Percentiles rank a stretch among this genome's conserved stretches.
Evolutionary conservation across 1,139 yeast species (phyloP).

Genomic region (Lodderomyces orthopsilosis): DNA sequence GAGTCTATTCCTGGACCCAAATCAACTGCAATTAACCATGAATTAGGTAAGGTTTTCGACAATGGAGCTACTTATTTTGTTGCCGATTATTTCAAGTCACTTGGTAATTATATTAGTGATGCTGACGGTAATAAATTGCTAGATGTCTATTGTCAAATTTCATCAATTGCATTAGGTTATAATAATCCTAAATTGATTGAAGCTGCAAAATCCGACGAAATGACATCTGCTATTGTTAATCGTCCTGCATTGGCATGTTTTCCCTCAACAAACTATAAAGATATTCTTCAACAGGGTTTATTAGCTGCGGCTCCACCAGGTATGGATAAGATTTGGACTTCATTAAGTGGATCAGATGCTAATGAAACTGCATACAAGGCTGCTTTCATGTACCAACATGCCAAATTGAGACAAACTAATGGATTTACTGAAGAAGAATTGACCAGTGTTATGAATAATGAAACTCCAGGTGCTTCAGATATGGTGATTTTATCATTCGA

Average conservation of each 20-base stretch:
- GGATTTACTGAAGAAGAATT: constrained; percentile 58
- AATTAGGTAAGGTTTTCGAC: constrained; percentile 58
- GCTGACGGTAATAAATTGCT: constrained; percentile 65
- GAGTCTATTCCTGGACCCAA: constrained; percentile 61
- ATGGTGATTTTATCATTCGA: constrained; percentile 67
- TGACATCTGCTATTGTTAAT: constrained; percentile 65
- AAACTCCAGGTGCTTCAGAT: constrained; percentile 67
- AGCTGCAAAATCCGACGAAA: constrained; percentile 61
- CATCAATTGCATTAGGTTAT: constrained; percentile 73
- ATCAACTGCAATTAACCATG: constrained; percentile 43
- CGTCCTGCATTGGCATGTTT: constrained; percentile 77
- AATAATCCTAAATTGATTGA: constrained; percentile 67
- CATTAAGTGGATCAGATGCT: constrained; percentile 72
- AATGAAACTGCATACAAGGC: constrained; percentile 78
- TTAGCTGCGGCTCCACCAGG: constrained; percentile 72
- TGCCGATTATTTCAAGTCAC: constrained; percentile 60
- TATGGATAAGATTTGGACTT: constrained; percentile 63
- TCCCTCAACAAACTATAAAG: constrained; percentile 55
- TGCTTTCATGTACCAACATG: constrained; percentile 71
- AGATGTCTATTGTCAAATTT: constrained; percentile 70
- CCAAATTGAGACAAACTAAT: constrained; percentile 52
- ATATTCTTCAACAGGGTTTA: constrained; percentile 53
- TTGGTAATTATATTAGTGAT: constrained; percentile 71
- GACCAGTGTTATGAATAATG: constrained; percentile 60
- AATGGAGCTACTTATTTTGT: constrained; percentile 68